Percentiles rank a stretch among this genome's conserved stretches.
Evolutionary conservation across 441 rosid species (phyloP).

Genomic region (Euphorbia schlechtendalii): DNA sequence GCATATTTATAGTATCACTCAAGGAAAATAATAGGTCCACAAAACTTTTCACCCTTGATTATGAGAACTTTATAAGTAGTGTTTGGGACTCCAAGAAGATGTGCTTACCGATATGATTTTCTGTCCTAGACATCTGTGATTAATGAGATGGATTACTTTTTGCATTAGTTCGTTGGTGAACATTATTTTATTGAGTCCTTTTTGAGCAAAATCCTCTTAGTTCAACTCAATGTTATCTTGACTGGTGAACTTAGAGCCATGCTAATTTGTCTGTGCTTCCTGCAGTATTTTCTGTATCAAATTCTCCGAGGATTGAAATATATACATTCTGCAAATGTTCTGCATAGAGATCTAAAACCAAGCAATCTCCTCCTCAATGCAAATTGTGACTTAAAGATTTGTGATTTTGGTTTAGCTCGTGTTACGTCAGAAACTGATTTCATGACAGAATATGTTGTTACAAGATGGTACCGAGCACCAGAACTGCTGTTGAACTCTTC

Average conservation of each 20-base stretch:
- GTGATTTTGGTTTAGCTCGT: constrained; percentile 84
- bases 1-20: background rate
- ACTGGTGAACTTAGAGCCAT: constrained; percentile 7
- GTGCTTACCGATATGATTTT: background rate
- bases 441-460: constrained; percentile 79
- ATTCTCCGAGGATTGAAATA: constrained; percentile 80
- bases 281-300: constrained; percentile 81
- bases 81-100: background rate
- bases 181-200: no score
- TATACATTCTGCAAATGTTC: constrained; percentile 83
- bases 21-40: background rate
- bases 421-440: constrained; percentile 63
- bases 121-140: background rate
- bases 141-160: background rate
- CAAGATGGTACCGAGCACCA: constrained; percentile 92
- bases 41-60: background rate
- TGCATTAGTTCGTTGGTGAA: background rate
- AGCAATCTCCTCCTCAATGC: constrained; percentile 69
- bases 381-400: constrained; percentile 66
- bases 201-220: background rate
- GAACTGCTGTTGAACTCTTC: constrained; percentile 70
- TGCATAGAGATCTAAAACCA: constrained; percentile 88
- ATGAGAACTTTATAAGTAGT: no score
- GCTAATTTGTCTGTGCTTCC: constrained; percentile 10
- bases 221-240: background rate